Conservation (phyloP, 2,329 filamentous ascomycete genomes). For the Tolypocladium endophyticum region DNA sequence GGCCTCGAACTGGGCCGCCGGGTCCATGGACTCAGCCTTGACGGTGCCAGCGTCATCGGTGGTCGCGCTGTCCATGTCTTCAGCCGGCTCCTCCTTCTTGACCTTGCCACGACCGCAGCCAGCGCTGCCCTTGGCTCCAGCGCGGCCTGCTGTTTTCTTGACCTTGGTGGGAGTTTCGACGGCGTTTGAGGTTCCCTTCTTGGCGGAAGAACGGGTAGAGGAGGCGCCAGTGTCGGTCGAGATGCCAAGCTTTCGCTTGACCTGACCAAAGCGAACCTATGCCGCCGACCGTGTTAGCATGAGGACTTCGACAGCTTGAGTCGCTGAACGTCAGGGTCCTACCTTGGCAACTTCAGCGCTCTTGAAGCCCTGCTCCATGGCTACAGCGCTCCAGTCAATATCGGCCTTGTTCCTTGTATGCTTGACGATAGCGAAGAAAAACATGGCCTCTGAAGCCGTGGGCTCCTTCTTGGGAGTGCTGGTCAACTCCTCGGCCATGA, state of each 20-base stretch:
- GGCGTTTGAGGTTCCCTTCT: constrained; percentile 8
- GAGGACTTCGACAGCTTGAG: background rate
- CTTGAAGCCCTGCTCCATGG: constrained; percentile 30
- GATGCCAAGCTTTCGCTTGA: constrained; percentile 35
- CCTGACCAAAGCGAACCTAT: constrained; percentile 37
- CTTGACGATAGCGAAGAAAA: constrained; percentile 34
- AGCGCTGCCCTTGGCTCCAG: constrained; percentile 8
- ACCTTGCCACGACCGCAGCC: constrained; percentile 8
- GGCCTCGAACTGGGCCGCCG: constrained; percentile 9
- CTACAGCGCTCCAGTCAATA: constrained; percentile 38
- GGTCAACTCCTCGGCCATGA: constrained; percentile 17
- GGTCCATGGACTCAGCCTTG: constrained; percentile 6
- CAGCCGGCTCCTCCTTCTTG: constrained; percentile 11
- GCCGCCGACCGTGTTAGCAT: background rate
- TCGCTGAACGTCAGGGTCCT: background rate
- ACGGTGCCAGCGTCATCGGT: constrained; percentile 8
- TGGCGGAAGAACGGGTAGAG: constrained; percentile 8
- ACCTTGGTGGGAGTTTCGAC: constrained; percentile 16
- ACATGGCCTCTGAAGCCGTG: constrained; percentile 28
- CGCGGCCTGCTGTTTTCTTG: constrained; percentile 15
- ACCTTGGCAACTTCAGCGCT: constrained; percentile 35
- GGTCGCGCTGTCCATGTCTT: constrained; percentile 7
- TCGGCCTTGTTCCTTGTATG: constrained; percentile 30
- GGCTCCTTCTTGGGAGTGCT: constrained; percentile 20
- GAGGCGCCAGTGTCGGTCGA: constrained; percentile 8